Percentiles rank a stretch among this genome's conserved stretches.
These are phyloP conservation scores for Nymphaea colorata DNA, from an alignment of 164 flowering plant species.

Conservation along the genomic window DNA sequence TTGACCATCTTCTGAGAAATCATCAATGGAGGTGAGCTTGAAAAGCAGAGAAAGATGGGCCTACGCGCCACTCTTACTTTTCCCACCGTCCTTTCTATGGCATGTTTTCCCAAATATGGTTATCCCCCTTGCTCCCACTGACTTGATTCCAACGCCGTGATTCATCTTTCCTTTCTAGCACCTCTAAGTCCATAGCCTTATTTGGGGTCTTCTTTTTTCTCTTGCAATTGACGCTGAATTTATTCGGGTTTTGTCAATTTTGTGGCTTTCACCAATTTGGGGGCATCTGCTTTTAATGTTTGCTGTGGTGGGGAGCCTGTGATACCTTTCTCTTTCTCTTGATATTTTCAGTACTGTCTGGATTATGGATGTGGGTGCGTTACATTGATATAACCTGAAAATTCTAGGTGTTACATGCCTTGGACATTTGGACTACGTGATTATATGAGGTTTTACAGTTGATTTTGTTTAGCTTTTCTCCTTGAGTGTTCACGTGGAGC, in stretches of 20 bases:
- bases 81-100: background rate
- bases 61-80: background rate
- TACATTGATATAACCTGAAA: background rate
- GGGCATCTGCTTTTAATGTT: background rate
- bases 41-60: background rate
- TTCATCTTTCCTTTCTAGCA: too few relatives aligned
- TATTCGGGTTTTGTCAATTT: background rate
- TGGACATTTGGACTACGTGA: background rate
- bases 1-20: slow-evolving; percentile 4
- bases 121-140: background rate
- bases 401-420: background rate
- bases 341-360: background rate
- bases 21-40: slow-evolving; percentile 1
- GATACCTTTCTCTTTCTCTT: background rate
- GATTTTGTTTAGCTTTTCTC: too few relatives aligned
- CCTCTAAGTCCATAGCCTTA: background rate
- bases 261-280: background rate
- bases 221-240: background rate
- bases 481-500: background rate
- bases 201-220: background rate
- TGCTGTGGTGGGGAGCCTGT: background rate
- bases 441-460: too few relatives aligned
- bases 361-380: background rate
- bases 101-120: background rate
- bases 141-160: background rate